Conservation (phyloP, 1,139 yeast genomes). For the Geotrichum fermentans region DNA sequence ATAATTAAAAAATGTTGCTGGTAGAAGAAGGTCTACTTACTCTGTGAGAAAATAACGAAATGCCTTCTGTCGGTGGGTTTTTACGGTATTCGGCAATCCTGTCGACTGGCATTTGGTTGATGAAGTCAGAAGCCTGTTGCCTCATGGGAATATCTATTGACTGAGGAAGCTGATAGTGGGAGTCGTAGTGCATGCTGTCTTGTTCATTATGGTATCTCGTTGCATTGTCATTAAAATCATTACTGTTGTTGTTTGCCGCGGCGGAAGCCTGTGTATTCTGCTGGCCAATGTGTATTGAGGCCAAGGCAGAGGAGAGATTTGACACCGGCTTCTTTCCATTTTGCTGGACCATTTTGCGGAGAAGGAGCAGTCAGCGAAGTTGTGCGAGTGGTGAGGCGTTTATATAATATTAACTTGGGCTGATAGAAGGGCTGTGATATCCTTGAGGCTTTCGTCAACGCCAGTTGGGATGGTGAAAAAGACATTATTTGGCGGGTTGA, state of each 20-base stretch:
- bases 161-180: conserved; percentile 8
- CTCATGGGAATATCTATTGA: conserved; percentile 16
- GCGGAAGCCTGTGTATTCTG: conserved; percentile 4
- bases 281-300: conserved; percentile 29
- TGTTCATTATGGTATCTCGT: conserved; percentile 16
- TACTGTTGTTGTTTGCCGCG: conserved; percentile 9
- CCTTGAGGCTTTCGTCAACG: too few relatives aligned
- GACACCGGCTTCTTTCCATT: conserved; percentile 26
- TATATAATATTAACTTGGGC: too few relatives aligned
- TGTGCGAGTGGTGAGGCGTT: neutral
- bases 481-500: too few relatives aligned
- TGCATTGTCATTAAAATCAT: conserved; percentile 11
- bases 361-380: neutral
- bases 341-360: conserved; percentile 14
- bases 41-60: conserved; percentile 80
- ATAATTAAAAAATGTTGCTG: neutral
- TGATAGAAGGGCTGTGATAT: too few relatives aligned
- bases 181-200: conserved; percentile 13
- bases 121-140: conserved; percentile 18
- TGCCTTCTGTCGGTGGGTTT: conserved; percentile 78
- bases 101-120: conserved; percentile 27
- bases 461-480: too few relatives aligned
- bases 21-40: conserved; percentile 15
- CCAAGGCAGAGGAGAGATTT: conserved; percentile 35
- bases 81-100: conserved; percentile 71